A percentile compares a stretch with the other conserved stretches of the same genome.
Evolutionary conservation across 2,329 filamentous ascomycete genomes (phyloP).

Genomic region (Thelonectria blattea): DNA sequence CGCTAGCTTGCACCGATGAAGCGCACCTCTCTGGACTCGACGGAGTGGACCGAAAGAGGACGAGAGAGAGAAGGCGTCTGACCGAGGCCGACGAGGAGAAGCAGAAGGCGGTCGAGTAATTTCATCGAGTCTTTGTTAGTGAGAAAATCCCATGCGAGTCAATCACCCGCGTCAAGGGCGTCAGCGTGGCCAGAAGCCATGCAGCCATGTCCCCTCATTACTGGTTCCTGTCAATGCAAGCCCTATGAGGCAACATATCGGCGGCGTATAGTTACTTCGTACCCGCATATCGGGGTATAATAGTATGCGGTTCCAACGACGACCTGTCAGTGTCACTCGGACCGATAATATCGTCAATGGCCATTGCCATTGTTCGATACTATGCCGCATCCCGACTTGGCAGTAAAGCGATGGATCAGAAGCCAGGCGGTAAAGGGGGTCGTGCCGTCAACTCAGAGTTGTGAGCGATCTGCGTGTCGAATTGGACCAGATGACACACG

Average conservation of each 20-base stretch:
- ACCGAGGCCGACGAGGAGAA: neutral
- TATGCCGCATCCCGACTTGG: neutral
- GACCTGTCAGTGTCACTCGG: conserved; percentile 1
- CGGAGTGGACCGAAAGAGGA: conserved; percentile 14
- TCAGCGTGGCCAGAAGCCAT: conserved; percentile 18
- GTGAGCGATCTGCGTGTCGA: neutral
- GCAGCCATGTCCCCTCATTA: conserved; percentile 15
- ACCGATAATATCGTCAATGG: neutral
- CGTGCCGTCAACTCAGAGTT: neutral
- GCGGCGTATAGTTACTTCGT: neutral
- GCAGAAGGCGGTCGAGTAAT: neutral
- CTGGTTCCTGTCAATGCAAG: conserved; percentile 21
- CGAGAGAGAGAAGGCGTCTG: conserved; percentile 11
- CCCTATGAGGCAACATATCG: conserved; percentile 22
- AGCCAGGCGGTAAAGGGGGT: neutral
- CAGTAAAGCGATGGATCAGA: neutral
- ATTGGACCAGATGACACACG: conserved; percentile 5
- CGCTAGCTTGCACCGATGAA: conserved; percentile 23
- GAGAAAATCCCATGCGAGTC: conserved; percentile 6
- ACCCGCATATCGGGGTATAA: conserved; percentile 17
- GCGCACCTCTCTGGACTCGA: conserved; percentile 6
- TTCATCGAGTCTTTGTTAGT: conserved; percentile 6
- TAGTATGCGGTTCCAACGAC: conserved; percentile 34
- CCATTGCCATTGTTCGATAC: neutral
- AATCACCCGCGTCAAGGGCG: conserved; percentile 14